phyloP scores from a whole-genome alignment of 1,139 yeast species.

The Yarrowia galli region DNA sequence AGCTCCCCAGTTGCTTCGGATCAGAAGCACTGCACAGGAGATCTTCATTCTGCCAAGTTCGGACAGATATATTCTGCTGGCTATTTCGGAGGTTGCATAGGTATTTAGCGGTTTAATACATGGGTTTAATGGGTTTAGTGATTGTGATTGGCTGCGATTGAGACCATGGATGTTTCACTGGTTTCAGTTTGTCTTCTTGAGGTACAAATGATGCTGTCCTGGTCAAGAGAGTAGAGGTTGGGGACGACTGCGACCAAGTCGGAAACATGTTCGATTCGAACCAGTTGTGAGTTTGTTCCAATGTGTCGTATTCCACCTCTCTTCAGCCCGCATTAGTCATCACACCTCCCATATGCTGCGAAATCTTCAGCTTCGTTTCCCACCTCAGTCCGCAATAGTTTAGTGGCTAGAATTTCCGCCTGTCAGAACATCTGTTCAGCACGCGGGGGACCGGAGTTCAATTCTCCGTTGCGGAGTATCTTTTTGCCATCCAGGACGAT shows the following conservation, averaged over 20 bases:
- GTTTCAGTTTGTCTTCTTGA: too few species aligned
- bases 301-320: too few species aligned
- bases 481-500: background rate
- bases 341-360: background rate
- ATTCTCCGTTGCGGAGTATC: conserved; percentile 34
- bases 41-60: conserved; percentile 11
- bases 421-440: conserved; percentile 31
- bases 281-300: too few species aligned
- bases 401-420: conserved; percentile 37
- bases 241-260: too few species aligned
- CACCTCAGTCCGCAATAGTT: conserved; percentile 28
- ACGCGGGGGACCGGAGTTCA: conserved; percentile 37
- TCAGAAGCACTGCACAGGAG: conserved; percentile 3
- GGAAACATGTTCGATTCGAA: too few species aligned
- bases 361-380: background rate
- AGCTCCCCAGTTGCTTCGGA: conserved; percentile 7
- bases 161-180: too few species aligned
- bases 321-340: background rate
- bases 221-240: too few species aligned
- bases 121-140: too few species aligned
- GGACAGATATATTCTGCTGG: conserved; percentile 15
- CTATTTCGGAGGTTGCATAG: conserved; percentile 14
- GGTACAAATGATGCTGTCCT: too few species aligned
- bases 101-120: background rate
- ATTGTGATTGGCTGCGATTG: too few species aligned